Conservation (phyloP, 1,139 yeast species). For the Martiniozyma asiatica region DNA sequence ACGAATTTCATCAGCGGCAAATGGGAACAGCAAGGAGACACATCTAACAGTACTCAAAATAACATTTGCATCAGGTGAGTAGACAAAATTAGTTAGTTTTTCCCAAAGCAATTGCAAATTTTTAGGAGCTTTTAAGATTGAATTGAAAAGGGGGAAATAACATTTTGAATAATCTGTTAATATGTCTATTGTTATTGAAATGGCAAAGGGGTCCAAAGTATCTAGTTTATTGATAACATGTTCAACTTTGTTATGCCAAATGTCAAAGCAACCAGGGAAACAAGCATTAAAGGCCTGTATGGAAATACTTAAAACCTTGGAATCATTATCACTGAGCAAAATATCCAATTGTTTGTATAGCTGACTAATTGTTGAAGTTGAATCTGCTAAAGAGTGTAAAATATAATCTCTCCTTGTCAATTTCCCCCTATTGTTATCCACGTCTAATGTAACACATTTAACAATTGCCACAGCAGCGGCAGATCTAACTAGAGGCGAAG, state of each 20-base stretch:
- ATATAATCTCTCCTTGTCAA: background rate
- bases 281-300: constrained; percentile 44
- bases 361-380: constrained; percentile 23
- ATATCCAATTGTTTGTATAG: constrained; percentile 38
- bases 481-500: constrained; percentile 66
- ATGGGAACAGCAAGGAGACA: constrained; percentile 11
- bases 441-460: constrained; percentile 42
- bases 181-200: constrained; percentile 45
- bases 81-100: constrained; percentile 9
- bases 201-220: constrained; percentile 72
- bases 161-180: constrained; percentile 54
- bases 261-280: constrained; percentile 45
- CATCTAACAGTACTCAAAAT: constrained; percentile 13
- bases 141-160: constrained; percentile 30
- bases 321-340: constrained; percentile 52
- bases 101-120: constrained; percentile 9
- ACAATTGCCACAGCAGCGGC: constrained; percentile 72
- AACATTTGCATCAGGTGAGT: constrained; percentile 14
- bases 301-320: constrained; percentile 61
- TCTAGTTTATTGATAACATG: constrained; percentile 42
- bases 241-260: constrained; percentile 63
- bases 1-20: constrained; percentile 7
- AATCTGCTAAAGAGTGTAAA: constrained; percentile 24
- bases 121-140: constrained; percentile 10
- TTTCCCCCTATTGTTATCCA: constrained; percentile 21